Evolutionary conservation across 2,329 filamentous ascomycete genomes (phyloP).

Genomic region (Beauveria varroae): DNA sequence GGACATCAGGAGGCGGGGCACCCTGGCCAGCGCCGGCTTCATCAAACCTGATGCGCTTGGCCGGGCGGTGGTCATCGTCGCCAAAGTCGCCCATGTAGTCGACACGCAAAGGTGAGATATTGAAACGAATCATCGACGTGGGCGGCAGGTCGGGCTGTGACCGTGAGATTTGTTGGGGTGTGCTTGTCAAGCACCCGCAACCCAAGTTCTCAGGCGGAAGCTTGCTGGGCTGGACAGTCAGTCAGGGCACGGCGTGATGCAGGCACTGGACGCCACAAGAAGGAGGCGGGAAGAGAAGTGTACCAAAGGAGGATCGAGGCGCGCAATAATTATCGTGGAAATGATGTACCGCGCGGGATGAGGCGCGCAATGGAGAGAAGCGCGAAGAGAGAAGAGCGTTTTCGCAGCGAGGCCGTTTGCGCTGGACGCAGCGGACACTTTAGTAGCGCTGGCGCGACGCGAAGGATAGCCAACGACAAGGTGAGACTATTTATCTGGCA

Average conservation of each 20-base stretch:
- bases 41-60: conserved; percentile 17
- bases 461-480: background rate
- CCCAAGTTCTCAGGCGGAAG: background rate
- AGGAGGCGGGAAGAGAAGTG: background rate
- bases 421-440: background rate
- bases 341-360: background rate
- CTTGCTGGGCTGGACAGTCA: background rate
- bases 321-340: background rate
- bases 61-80: conserved; percentile 1
- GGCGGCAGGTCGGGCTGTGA: background rate
- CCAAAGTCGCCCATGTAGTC: conserved; percentile 6
- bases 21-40: background rate
- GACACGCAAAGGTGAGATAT: background rate
- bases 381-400: conserved; percentile 5
- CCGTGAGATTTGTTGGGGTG: background rate
- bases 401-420: background rate
- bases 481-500: background rate
- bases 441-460: conserved; percentile 3
- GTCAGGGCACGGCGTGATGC: background rate
- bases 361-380: background rate
- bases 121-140: background rate
- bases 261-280: background rate
- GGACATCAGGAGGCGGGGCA: background rate
- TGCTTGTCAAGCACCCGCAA: background rate
- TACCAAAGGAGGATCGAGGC: background rate